Percentiles rank a stretch among this genome's conserved stretches.
Evolutionary conservation across 2,329 filamentous ascomycete species (phyloP).

Genomic region (Chaetomiaceae sp.): DNA sequence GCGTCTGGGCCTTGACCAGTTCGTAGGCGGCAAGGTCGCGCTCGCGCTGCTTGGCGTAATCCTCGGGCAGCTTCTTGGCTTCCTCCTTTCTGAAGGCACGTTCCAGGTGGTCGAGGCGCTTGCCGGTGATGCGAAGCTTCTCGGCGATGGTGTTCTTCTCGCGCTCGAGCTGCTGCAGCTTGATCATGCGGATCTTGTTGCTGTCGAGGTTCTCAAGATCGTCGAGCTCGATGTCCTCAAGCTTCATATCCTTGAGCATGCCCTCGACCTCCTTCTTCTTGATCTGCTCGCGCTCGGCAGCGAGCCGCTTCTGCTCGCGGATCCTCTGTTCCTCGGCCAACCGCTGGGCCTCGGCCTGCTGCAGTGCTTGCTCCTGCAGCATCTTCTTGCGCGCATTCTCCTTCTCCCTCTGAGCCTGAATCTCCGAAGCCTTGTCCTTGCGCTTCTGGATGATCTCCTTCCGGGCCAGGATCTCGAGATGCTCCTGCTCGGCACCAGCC

Average conservation of each 20-base stretch:
- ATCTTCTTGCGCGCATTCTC: conserved; percentile 88
- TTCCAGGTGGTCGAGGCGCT: conserved; percentile 95
- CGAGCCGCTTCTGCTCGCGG: conserved; percentile 78
- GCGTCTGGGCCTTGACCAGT: conserved; percentile 67
- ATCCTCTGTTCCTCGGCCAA: conserved; percentile 89
- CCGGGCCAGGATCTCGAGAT: conserved; percentile 75
- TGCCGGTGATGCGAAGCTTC: conserved; percentile 84
- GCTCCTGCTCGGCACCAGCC: conserved; percentile 87
- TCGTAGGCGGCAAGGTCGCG: conserved; percentile 78
- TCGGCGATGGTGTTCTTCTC: conserved; percentile 97
- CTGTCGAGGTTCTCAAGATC: conserved; percentile 84
- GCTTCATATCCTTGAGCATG: conserved; percentile 86
- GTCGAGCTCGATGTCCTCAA: conserved; percentile 72
- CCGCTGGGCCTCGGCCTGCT: conserved; percentile 84
- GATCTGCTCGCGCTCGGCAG: conserved; percentile 84
- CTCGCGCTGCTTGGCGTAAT: conserved; percentile 80
- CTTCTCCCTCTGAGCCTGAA: conserved; percentile 82
- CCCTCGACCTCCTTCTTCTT: conserved; percentile 92
- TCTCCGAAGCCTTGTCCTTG: conserved; percentile 90
- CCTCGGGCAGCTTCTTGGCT: conserved; percentile 79
- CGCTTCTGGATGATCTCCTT: conserved; percentile 93
- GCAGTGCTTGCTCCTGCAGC: conserved; percentile 78
- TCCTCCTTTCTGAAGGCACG: conserved; percentile 96
- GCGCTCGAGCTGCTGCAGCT: conserved; percentile 90
- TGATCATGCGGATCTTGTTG: conserved; percentile 87